Evolutionary conservation across 1,284 basidiomycete genomes (phyloP).

Genomic region (Trichosporon ovoides): DNA sequence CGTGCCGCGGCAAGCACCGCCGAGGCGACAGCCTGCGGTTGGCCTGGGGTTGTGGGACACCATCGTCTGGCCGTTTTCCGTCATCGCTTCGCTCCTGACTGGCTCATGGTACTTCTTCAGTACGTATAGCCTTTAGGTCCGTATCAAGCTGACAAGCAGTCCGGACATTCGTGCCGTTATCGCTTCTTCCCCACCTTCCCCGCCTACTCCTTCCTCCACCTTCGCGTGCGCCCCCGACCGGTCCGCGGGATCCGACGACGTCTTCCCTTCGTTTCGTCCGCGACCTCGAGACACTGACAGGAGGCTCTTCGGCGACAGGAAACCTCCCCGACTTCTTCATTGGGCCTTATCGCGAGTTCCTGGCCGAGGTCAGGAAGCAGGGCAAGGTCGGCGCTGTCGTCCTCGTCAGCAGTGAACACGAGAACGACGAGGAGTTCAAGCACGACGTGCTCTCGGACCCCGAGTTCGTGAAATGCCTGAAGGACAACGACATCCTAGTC

Average conservation of each 20-base stretch:
- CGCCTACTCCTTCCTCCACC: constrained; percentile 43
- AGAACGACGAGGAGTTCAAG: constrained; percentile 81
- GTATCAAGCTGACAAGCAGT: constrained; percentile 23
- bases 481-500: constrained; percentile 65
- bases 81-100: constrained; percentile 36
- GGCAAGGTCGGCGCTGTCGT: constrained; percentile 71
- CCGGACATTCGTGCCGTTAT: constrained; percentile 43
- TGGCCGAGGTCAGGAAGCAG: constrained; percentile 65
- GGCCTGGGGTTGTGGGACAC: constrained; percentile 22
- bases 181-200: constrained; percentile 42
- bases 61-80: constrained; percentile 34
- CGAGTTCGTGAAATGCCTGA: constrained; percentile 61
- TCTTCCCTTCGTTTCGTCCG: constrained; percentile 35
- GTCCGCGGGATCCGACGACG: constrained; percentile 33
- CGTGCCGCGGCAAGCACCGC: neutral
- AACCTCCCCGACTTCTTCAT: constrained; percentile 70
- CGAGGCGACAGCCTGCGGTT: constrained; percentile 2
- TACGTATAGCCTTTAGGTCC: constrained; percentile 21
- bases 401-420: constrained; percentile 84
- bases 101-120: constrained; percentile 48
- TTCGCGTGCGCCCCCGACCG: constrained; percentile 19
- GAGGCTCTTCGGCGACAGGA: constrained; percentile 25
- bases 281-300: constrained; percentile 39
- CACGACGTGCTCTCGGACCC: constrained; percentile 72
- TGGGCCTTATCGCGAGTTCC: constrained; percentile 75